Conservation (phyloP, 2,329 filamentous ascomycete genomes). For the Graphiopsis chlorocephala region DNA sequence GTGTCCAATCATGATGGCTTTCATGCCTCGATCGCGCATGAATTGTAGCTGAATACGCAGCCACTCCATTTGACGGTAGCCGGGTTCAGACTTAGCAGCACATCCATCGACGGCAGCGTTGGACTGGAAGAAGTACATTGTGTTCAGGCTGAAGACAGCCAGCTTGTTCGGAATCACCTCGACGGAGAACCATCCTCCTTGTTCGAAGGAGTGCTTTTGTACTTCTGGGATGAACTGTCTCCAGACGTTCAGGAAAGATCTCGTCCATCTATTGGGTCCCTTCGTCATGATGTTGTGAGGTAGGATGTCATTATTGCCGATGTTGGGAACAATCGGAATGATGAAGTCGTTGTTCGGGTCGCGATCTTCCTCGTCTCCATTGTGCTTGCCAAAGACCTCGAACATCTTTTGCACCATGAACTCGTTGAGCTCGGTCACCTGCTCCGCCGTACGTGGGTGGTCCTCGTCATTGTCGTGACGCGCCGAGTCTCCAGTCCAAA, state of each 20-base stretch:
- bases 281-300: conserved; percentile 89
- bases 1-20: conserved; percentile 90
- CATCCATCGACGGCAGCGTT: conserved; percentile 95
- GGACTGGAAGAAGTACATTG: conserved; percentile 82
- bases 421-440: conserved; percentile 77
- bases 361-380: conserved; percentile 47
- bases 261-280: conserved; percentile 85
- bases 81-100: conserved; percentile 72
- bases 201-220: conserved; percentile 85
- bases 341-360: conserved; percentile 58
- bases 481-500: conserved; percentile 41
- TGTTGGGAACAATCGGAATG: conserved; percentile 81
- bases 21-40: conserved; percentile 80
- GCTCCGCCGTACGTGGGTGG: conserved; percentile 69
- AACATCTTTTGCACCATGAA: conserved; percentile 73
- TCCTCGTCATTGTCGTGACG: conserved; percentile 42
- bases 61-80: conserved; percentile 96
- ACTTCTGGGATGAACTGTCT: conserved; percentile 82
- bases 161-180: conserved; percentile 86
- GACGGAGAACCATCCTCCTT: conserved; percentile 90
- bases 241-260: conserved; percentile 77
- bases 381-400: conserved; percentile 63
- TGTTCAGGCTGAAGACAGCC: conserved; percentile 91
- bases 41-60: conserved; percentile 82
- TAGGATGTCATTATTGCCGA: conserved; percentile 96